Evolutionary conservation across 768 basidiomycete genomes (phyloP).

Genomic region (Austroboletus eburneus): DNA sequence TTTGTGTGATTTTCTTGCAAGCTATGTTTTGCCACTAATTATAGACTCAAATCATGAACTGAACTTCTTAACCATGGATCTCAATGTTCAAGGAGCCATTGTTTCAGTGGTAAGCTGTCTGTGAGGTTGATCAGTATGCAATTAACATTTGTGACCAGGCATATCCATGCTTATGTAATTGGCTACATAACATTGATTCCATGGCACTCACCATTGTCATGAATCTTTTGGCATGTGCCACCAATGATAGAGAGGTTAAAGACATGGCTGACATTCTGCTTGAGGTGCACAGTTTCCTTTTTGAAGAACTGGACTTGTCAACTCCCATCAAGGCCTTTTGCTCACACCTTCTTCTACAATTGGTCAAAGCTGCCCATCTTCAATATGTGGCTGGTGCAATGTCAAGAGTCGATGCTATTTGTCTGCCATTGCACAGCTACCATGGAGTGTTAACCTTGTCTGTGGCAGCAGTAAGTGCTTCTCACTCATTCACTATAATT

Average conservation of each 20-base stretch:
- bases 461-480: background rate
- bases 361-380: background rate
- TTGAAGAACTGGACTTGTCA: background rate
- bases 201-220: slow-evolving; percentile 3
- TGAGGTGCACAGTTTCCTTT: background rate
- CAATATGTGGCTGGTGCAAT: background rate
- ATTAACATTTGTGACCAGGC: too few relatives aligned
- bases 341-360: background rate
- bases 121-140: too few relatives aligned
- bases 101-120: slow-evolving; percentile 6
- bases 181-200: slow-evolving; percentile 2
- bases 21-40: background rate
- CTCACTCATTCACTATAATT: too few relatives aligned
- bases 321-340: background rate
- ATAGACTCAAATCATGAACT: background rate
- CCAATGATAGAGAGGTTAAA: background rate
- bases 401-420: background rate
- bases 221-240: background rate
- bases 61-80: background rate
- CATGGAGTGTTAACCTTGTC: slow-evolving; percentile 1
- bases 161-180: slow-evolving; percentile 6
- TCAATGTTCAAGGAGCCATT: background rate
- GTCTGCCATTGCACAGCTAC: background rate
- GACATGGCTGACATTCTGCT: slow-evolving; percentile 5
- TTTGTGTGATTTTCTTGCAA: too few relatives aligned